A percentile compares a stretch with the other conserved stretches of the same genome.
Evolutionary conservation across 2,329 filamentous ascomycete genomes (phyloP).

Genomic region (Hirsutella minnesotensis): DNA sequence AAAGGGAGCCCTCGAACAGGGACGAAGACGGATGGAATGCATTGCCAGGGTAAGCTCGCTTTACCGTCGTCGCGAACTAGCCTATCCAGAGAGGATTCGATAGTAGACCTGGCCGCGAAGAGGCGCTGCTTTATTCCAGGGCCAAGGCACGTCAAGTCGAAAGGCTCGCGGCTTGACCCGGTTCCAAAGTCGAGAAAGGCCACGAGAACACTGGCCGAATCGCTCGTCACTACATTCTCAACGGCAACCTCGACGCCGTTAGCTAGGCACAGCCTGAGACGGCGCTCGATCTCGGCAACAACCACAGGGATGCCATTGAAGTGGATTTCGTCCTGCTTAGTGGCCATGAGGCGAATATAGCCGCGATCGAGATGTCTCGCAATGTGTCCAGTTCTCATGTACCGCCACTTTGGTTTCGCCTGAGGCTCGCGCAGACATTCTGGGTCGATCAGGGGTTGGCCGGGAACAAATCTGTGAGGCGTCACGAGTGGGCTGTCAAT

Average conservation of each 20-base stretch:
- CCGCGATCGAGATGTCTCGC: conserved; percentile 37
- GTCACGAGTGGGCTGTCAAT: conserved; percentile 37
- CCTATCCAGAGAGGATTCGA: conserved; percentile 27
- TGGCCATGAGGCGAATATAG: conserved; percentile 34
- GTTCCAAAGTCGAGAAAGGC: conserved; percentile 38
- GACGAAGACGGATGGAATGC: conserved; percentile 36
- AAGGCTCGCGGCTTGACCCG: conserved; percentile 21
- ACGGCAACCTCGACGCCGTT: conserved; percentile 35
- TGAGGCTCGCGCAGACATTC: conserved; percentile 6
- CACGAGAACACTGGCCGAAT: conserved; percentile 28
- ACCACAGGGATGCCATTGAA: conserved; percentile 27
- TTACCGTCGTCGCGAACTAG: conserved; percentile 4
- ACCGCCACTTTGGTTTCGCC: conserved; percentile 19
- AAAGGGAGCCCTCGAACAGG: conserved; percentile 35
- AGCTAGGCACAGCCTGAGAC: conserved; percentile 33
- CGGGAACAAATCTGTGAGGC: conserved; percentile 22
- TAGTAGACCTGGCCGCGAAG: conserved; percentile 30
- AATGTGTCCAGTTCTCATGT: conserved; percentile 38
- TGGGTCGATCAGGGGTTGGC: conserved; percentile 15
- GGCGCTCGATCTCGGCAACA: conserved; percentile 32
- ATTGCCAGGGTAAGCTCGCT: conserved; percentile 21
- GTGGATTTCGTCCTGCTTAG: conserved; percentile 27
- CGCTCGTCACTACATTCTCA: conserved; percentile 33
- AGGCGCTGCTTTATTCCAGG: conserved; percentile 28
- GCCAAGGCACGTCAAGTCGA: conserved; percentile 26